phyloP scores from a whole-genome alignment of 139 green algal genomes.

The Axilococcus clingmanii region DNA sequence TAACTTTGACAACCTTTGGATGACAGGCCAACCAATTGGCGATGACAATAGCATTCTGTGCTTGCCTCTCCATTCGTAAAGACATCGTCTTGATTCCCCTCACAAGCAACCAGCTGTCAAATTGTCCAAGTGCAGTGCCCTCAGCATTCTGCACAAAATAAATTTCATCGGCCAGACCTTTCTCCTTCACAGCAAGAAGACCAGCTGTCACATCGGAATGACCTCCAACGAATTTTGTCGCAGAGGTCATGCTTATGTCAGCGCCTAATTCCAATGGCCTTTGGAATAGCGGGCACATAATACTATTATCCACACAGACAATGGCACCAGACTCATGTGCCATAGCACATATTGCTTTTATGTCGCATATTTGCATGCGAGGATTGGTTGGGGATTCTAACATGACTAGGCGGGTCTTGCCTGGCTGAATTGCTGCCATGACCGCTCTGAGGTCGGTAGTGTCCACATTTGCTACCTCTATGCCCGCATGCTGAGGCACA shows the following conservation, averaged over 20 bases:
- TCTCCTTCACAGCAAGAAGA: slow-evolving; percentile 71
- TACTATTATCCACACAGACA: slow-evolving; percentile 92
- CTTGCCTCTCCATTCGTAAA: slow-evolving; percentile 83
- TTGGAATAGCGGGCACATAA: slow-evolving; percentile 84
- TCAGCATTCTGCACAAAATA: slow-evolving; percentile 93
- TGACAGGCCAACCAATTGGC: slow-evolving; percentile 74
- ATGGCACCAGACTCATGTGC: slow-evolving; percentile 72
- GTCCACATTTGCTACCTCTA: slow-evolving; percentile 87
- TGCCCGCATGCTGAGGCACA: slow-evolving; percentile 37
- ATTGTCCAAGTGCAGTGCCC: slow-evolving; percentile 73
- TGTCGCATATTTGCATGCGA: slow-evolving; percentile 93
- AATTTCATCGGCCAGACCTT: slow-evolving; percentile 64
- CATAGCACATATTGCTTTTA: slow-evolving; percentile 53
- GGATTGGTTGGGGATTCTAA: slow-evolving; percentile 98
- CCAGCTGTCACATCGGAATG: slow-evolving; percentile 92
- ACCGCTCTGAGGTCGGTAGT: slow-evolving; percentile 71
- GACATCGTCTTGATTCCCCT: slow-evolving; percentile 96
- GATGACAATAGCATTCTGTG: slow-evolving; percentile 51
- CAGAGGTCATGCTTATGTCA: slow-evolving; percentile 95
- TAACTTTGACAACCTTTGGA: slow-evolving; percentile 71
- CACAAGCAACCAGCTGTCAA: slow-evolving; percentile 95
- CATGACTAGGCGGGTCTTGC: slow-evolving; percentile 84
- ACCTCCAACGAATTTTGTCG: slow-evolving; percentile 94
- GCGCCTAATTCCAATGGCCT: slow-evolving; percentile 74
- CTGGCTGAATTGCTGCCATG: slow-evolving; percentile 43